Base-by-base conservation (phyloP, 2,329 filamentous ascomycete species). In the Penicillium hordei region DNA sequence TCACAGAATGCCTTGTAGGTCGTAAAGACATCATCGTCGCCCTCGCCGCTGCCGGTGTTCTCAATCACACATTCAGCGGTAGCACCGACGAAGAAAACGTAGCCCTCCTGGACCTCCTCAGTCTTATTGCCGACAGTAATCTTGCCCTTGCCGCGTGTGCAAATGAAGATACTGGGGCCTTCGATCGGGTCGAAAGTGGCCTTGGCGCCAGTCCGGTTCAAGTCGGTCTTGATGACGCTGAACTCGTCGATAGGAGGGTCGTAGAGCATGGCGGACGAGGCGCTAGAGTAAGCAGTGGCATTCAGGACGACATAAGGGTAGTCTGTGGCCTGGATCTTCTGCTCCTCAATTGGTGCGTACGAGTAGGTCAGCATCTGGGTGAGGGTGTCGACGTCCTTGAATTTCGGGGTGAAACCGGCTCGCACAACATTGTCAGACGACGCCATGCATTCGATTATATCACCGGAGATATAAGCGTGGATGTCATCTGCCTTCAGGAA, bases 401-500 rank as follows among this genome's bases (percentile, higher is more conserved):
- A 99, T 75, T 99, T 99, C 55, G 94, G 94, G 0, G 94, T 99
- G 76, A 99, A 94, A 43, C 94, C 94, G 0, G 94, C 94, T 55
- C 94, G 91, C 51, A 99, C 93, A 36, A 99, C 94, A 65, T 99
- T 99, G 82, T 99, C 94, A n/a, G 91, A 96, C 9, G 91, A 89
- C 0, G 94, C 94, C 94, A 99, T 99, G 81, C 94, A 99, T 78
- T 99, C 94, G 73, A 99, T 92, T 66, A 99, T 96, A 71, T 99
- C 93, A 34, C 78, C 78, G 5, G 76, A 79, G 44, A 80, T 78
- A 57, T 99, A 99, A 48, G 94, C 94, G 74, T 99, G 94, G 68
- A 97, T 97, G 70, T 97, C 94, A 70, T 99, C 93, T 7, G 94
- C 94, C 69, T 91, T 91, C 36, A 99, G 83, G 78, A 97, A 99